Evolutionary conservation across 768 basidiomycete genomes (phyloP).

Genomic region (Termitomyces sp.): DNA sequence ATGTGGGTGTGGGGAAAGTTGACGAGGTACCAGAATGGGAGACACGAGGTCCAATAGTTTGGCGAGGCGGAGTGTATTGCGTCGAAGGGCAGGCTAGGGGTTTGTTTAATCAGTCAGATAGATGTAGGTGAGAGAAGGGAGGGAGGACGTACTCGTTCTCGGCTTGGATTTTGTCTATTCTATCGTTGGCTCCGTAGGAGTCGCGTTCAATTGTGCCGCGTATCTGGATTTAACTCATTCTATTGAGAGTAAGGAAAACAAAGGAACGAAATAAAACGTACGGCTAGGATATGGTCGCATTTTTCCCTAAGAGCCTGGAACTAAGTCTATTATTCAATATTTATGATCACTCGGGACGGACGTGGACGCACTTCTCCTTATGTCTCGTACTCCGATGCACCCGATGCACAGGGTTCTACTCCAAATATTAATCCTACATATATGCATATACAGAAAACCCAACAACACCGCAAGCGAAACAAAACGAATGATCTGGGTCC

Average conservation of each 20-base stretch:
- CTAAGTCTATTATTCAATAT: too few species aligned
- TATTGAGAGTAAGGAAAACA: too few species aligned
- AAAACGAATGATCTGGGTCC: too few species aligned
- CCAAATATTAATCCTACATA: too few species aligned
- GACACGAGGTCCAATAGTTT: slow-evolving; percentile 10
- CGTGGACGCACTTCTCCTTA: slow-evolving; percentile 9
- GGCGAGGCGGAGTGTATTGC: slow-evolving; percentile 22
- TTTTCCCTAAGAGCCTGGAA: slow-evolving; percentile 42
- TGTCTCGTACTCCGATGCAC: slow-evolving; percentile 7
- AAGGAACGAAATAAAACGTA: slow-evolving; percentile 19
- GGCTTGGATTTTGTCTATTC: slow-evolving; percentile 42
- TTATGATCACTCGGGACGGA: too few species aligned
- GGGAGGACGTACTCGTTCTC: slow-evolving; percentile 42
- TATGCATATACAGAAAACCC: too few species aligned
- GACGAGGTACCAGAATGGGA: neutral
- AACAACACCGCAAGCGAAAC: too few species aligned
- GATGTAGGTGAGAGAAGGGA: too few species aligned
- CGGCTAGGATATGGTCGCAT: slow-evolving; percentile 40
- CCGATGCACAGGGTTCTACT: too few species aligned
- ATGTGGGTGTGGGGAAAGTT: neutral
- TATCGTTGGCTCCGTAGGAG: slow-evolving; percentile 33
- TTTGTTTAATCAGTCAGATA: too few species aligned
- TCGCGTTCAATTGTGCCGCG: slow-evolving; percentile 35
- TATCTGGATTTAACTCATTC: slow-evolving; percentile 27
- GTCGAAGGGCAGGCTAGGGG: slow-evolving; percentile 32